Percentiles rank a stretch among this genome's conserved stretches.
Conservation (phyloP, 78 protist genomes). For the Dictyostelium intermedium region DNA sequence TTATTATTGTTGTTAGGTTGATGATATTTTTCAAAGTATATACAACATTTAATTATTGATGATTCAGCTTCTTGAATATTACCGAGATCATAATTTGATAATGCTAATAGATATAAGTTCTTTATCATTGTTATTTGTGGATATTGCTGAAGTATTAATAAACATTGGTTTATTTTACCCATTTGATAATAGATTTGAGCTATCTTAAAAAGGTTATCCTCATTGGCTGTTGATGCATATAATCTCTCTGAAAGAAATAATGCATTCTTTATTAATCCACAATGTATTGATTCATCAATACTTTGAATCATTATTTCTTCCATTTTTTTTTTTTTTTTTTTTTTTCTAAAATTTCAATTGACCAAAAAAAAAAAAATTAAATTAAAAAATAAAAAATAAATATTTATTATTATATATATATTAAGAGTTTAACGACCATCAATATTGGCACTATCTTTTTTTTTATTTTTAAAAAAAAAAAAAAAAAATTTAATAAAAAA, state of each 20-base stretch:
- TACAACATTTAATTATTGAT: neutral
- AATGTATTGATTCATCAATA: conserved; percentile 2
- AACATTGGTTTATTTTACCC: conserved; percentile 20
- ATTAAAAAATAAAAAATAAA: neutral
- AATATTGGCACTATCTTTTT: too few species aligned
- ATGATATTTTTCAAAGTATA: neutral
- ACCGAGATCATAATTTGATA: conserved; percentile 14
- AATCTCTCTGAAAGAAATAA: conserved; percentile 47
- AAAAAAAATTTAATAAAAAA: neutral
- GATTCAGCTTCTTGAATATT: conserved; percentile 31
- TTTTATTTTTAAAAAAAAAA: neutral
- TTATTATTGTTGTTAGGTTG: neutral
- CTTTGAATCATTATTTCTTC: neutral
- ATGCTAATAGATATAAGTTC: conserved; percentile 12
- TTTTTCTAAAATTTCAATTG: neutral
- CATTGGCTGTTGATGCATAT: neutral
- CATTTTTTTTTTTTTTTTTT: neutral
- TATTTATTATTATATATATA: too few species aligned
- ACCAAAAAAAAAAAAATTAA: neutral
- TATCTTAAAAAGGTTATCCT: neutral
- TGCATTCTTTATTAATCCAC: neutral
- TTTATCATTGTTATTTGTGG: neutral
- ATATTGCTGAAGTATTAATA: neutral
- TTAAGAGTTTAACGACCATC: too few species aligned
- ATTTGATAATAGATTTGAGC: conserved; percentile 31